Conservation (phyloP, 495 filamentous ascomycete species). For the Penicillium coffeae region DNA sequence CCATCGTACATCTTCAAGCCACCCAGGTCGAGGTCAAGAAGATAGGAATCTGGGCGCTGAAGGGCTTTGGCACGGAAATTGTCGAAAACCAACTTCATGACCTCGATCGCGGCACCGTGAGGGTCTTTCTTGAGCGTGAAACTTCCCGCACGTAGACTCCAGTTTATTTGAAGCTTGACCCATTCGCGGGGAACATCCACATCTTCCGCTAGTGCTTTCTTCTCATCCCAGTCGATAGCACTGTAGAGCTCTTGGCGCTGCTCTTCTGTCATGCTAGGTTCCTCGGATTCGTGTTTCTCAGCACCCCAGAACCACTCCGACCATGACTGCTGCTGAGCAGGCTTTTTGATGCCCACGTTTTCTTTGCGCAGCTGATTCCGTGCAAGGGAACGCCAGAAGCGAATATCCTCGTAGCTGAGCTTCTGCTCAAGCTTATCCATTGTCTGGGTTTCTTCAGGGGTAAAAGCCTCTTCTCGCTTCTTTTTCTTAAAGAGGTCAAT, state of each 20-base stretch:
- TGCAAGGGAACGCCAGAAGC: constrained; percentile 93
- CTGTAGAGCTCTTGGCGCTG: constrained; percentile 95
- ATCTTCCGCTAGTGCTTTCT: constrained; percentile 78
- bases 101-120: constrained; percentile 70
- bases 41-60: constrained; percentile 83
- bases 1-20: constrained; percentile 94
- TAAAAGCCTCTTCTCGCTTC: constrained; percentile 73
- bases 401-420: constrained; percentile 88
- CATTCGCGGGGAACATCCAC: constrained; percentile 87
- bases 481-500: constrained; percentile 92
- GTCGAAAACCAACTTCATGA: constrained; percentile 89
- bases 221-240: constrained; percentile 98
- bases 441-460: constrained; percentile 64
- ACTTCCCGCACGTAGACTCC: constrained; percentile 84
- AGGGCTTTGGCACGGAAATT: constrained; percentile 84
- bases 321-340: constrained; percentile 69
- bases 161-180: constrained; percentile 86
- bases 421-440: constrained; percentile 78
- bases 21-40: constrained; percentile 82
- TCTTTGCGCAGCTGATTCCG: constrained; percentile 94
- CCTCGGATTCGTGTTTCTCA: constrained; percentile 66
- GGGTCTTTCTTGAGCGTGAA: constrained; percentile 89
- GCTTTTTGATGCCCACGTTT: constrained; percentile 75
- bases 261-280: constrained; percentile 83
- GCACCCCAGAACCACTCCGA: constrained; percentile 81